Evolutionary conservation across 331 rosid species (phyloP), one percentile per base, ranked within the genome.

Genomic region (Quercus lobata): DNA sequence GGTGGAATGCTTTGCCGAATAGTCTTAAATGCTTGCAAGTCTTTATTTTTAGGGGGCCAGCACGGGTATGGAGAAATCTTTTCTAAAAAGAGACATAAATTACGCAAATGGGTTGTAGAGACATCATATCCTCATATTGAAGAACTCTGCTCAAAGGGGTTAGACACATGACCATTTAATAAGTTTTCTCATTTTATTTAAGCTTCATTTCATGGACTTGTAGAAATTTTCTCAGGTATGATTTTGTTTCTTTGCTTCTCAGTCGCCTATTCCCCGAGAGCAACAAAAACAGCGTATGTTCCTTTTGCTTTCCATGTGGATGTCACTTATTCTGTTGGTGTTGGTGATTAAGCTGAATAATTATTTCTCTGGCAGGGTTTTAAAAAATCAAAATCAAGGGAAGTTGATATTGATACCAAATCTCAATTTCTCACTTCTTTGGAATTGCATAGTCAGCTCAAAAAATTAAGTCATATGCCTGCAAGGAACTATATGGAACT

Each of bases 21-120:
- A 60, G 61, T 52, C 69, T 65, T 71, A 34, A 7, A 77, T 65
- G 41, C 15, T 4, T 66, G 78, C 72, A 76, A 72, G 76, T 21
- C 58, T 66, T 34, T 34, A 65, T 76, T 44, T 75, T 90, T 83
- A 88, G 97, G 86, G 71, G 77, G 75, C 81, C 80, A 72, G 78
- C 44, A 41, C 75, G 14, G 30, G 60, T 82, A 71, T 61, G 84
- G 89, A 80, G 83, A 35, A 35, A 37, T 86, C 70, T 94, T 94
- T 74, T 35, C 72, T 62, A 86, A 78, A 81, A 94, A 92, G 89
- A 88, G 97, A 83, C 84, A 80, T 83, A 94, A 88, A 76, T 76
- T 94, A 84, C 81, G 69, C 16, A 92, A 80, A 61, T 87, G 87
- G 86, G 84, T 83, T 61, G 83, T 82, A 57, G 86, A 86, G 79